Evolutionary conservation across 2,329 filamentous ascomycete genomes (phyloP), one percentile per base, ranked within the genome.

Genomic region (Colletotrichum truncatum): DNA sequence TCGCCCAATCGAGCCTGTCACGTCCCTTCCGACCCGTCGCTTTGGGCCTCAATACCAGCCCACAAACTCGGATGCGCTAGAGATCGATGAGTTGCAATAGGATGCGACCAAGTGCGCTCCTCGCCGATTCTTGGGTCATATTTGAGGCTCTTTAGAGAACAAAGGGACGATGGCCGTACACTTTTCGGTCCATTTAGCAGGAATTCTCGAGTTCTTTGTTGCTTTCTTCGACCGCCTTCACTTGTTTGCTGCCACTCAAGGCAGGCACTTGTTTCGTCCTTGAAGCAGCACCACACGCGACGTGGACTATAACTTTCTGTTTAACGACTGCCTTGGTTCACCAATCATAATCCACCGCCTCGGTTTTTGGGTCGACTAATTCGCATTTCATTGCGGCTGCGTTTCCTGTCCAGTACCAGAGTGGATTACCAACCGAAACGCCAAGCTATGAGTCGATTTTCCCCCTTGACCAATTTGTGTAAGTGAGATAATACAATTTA

Each of bases 51-150:
- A 68, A 16, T 73, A 70, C 55, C 73, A 71, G 9, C 75, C 74
- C 11, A 18, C 49, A n/a, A 67, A 69, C 1, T 41, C 68, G 14
- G 64, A 65, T 11, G 68, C 71, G 6, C 68, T 74, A 64, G 75
- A 78, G 16, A 61, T 72, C 18, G 78, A 80, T 39, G 78, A 80
- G 67, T 66, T 80, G 43, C 75, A 76, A 60, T 77, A 67, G 73
- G 60, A 64, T 18, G 55, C 52, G 18, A 51, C 53, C 7, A 26
- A 18, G 38, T 64, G 38, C 8, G 21, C 18, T 11, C 11, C 32
- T 21, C 55, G 38, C 38, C 56, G 41, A 18, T 23, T 26, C n/a
- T 66, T 52, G 12, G 52, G 65, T 7, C 57, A 59, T 9, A 38
- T 46, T 16, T 39, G 39, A 6, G 36, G 57, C 25, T 32, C n/a